Conservation (phyloP, 345 rosid genomes). For the Dipteronia sinensis region DNA sequence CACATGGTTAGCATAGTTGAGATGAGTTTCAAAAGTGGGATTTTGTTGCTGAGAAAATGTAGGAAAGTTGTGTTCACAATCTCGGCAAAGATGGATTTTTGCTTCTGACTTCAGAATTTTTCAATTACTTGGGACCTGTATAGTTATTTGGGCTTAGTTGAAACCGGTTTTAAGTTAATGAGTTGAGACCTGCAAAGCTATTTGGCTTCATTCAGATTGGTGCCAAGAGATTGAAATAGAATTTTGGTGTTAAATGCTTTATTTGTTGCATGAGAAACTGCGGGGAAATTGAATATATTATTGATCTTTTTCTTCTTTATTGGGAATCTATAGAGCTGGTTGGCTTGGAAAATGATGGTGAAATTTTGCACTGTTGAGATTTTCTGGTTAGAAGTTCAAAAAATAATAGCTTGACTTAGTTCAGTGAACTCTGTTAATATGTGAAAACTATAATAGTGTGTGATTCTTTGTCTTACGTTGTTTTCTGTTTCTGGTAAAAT, state of each 20-base stretch:
- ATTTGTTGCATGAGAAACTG: background rate
- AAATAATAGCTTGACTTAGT: background rate
- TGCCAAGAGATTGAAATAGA: background rate
- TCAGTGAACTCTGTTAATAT: background rate
- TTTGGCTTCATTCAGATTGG: too few relatives aligned
- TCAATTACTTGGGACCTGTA: too few relatives aligned
- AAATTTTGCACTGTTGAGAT: background rate
- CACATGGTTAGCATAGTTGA: background rate
- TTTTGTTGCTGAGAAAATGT: constrained; percentile 12
- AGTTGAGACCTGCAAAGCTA: too few relatives aligned
- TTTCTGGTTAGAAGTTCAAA: background rate
- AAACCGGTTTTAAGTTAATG: too few relatives aligned
- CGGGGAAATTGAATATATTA: background rate
- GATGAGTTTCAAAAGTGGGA: background rate
- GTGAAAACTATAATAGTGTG: background rate
- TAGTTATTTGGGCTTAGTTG: too few relatives aligned
- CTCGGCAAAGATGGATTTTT: background rate
- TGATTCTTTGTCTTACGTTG: background rate
- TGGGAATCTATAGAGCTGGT: background rate
- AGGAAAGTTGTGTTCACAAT: background rate
- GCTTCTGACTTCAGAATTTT: too few relatives aligned
- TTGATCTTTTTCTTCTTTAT: background rate
- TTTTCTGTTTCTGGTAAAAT: background rate
- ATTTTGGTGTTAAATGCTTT: background rate
- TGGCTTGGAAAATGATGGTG: background rate